Evolutionary conservation across 108 stramenopile species (phyloP).

Genomic region (Halocafeteria seosinensis): DNA sequence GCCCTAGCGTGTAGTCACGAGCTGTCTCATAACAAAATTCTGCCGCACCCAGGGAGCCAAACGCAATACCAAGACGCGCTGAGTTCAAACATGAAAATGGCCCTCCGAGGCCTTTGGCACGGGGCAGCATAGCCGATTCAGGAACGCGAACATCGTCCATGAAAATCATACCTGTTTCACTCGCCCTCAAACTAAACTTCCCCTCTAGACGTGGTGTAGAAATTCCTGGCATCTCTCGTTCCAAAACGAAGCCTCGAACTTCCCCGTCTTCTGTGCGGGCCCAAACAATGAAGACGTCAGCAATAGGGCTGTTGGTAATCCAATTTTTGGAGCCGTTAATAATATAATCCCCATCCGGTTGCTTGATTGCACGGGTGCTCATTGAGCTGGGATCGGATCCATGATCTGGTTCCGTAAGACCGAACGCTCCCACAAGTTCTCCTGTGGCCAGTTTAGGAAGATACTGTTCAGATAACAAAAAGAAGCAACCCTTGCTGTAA

Average conservation of each 20-base stretch:
- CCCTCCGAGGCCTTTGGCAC: constrained; percentile 25
- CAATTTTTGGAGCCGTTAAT: constrained; percentile 82
- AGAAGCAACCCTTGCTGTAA: not conserved
- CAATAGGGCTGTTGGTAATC: constrained; percentile 88
- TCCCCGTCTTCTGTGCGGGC: constrained; percentile 52
- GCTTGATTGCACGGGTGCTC: constrained; percentile 57
- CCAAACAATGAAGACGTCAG: constrained; percentile 78
- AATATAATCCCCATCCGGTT: constrained; percentile 39
- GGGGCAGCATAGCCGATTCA: constrained; percentile 19
- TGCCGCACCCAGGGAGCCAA: constrained; percentile 82
- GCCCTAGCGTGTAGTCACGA: constrained; percentile 59
- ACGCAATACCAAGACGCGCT: constrained; percentile 85
- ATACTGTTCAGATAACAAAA: constrained; percentile 28
- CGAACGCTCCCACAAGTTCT: constrained; percentile 73
- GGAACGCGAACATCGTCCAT: constrained; percentile 66
- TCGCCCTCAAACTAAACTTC: constrained; percentile 64
- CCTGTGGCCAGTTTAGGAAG: constrained; percentile 63
- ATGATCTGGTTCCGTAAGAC: constrained; percentile 85
- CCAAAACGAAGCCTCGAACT: constrained; percentile 67
- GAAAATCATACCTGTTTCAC: constrained; percentile 71
- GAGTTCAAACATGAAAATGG: constrained; percentile 81
- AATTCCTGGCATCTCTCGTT: constrained; percentile 47
- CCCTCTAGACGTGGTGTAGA: constrained; percentile 66
- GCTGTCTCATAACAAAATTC: constrained; percentile 61
- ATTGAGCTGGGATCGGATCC: constrained; percentile 74